Base-by-base conservation (phyloP, 768 basidiomycete genomes). In the Tulasnella sp. region DNA sequence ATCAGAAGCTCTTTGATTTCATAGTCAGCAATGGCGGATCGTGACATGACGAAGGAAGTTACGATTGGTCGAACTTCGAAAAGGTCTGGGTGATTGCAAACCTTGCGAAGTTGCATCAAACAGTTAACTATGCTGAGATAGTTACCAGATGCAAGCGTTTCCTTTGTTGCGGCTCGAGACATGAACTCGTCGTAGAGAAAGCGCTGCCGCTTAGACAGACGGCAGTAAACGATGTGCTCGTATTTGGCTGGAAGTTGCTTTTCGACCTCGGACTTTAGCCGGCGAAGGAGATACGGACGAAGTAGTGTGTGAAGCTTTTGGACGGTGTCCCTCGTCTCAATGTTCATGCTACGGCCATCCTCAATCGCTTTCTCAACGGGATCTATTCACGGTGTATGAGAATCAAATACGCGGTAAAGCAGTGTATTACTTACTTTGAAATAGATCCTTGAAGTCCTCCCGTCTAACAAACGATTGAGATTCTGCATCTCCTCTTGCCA, bases 171-270 rank as follows among this genome's bases (percentile, higher is more conserved):
- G 1, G 84, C 76, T 25, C 90, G 77, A 9, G 81, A 73, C 89
- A 95, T 91, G 69, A 93, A 93, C 62, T 93, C 90, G 69, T 95
- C 90, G 62, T 95, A 95, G 16, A 95, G 71, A 62, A 87, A 89
- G n/a, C 90, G 81, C 59, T 95, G 90, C 9, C 90, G 75, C 62
- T 91, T 93, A 31, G 89, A 91, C 13, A 95, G 69, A 10, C 81
- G 79, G 58, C 90, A 92, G 33, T 92, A 72, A 16, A 90, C 77
- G 43, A 92, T 75, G 63, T 95, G 90, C 55, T 93, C 91, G 60
- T 76, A 87, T 61, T 95, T 95, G 67, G 82, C 65, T 1, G 67
- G 67, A 4, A 68, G 57, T 43, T 67, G 64, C 34, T 64, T 67
- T 56, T 68, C 67, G 37, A 68, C 67, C 41, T 68, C 65, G 12